phyloP scores from a whole-genome alignment of 2,329 filamentous ascomycete genomes.

The Neofusicoccum parvum region DNA sequence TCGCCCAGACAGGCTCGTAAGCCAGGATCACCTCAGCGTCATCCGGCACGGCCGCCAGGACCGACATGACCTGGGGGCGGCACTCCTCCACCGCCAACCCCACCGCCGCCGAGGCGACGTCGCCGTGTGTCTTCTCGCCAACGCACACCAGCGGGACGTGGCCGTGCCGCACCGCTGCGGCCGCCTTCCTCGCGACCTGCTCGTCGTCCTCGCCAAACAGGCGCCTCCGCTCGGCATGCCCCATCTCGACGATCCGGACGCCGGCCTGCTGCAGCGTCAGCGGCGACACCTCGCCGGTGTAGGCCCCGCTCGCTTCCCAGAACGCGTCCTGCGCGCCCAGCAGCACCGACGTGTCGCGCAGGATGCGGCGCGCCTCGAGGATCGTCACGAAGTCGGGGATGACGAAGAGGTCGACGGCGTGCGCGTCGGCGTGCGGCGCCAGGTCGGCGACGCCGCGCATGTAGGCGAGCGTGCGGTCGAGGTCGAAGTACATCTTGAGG shows the following conservation, averaged over 20 bases:
- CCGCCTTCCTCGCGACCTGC: constrained; percentile 67
- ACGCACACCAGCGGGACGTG: constrained; percentile 80
- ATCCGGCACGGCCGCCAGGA: constrained; percentile 62
- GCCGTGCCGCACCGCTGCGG: constrained; percentile 66
- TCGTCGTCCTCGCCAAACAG: constrained; percentile 76
- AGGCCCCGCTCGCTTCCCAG: constrained; percentile 70
- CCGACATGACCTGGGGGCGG: constrained; percentile 63
- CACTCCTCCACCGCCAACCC: constrained; percentile 67
- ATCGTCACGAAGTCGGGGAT: constrained; percentile 78
- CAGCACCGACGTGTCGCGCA: constrained; percentile 57
- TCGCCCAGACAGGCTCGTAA: constrained; percentile 90
- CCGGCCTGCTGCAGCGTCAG: constrained; percentile 67
- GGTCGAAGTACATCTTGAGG: constrained; percentile 80
- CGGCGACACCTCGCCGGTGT: constrained; percentile 77
- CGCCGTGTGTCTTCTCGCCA: constrained; percentile 64
- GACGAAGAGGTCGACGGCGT: constrained; percentile 70
- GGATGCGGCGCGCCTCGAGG: constrained; percentile 51
- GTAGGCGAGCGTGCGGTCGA: constrained; percentile 59
- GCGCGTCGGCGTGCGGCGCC: constrained; percentile 55
- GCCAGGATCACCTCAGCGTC: constrained; percentile 73
- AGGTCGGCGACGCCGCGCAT: constrained; percentile 46
- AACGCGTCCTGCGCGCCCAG: constrained; percentile 78
- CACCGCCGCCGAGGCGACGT: constrained; percentile 52
- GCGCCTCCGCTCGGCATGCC: constrained; percentile 75
- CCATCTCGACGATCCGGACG: constrained; percentile 73